These are phyloP conservation scores for Penicillium sp. DNA, from an alignment of 2,329 filamentous ascomycete genomes.

Conservation along the genomic window DNA sequence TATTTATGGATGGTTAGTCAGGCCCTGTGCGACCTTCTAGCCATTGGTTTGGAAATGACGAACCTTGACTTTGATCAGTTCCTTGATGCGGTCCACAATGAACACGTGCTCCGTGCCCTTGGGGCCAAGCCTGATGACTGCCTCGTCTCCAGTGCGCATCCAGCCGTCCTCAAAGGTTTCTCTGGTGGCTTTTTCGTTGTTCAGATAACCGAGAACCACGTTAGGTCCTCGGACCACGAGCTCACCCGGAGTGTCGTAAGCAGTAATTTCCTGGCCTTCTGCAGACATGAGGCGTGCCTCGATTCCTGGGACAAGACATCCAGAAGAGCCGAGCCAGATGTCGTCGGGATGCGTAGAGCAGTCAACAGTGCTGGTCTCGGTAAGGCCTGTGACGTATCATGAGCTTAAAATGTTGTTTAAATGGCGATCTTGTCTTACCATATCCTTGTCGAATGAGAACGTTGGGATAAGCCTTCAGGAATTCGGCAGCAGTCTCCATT, in stretches of 20 bases:
- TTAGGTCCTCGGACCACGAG: constrained; percentile 72
- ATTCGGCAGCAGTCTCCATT: constrained; percentile 63
- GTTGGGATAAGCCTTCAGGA: constrained; percentile 58
- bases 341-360: constrained; percentile 56
- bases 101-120: constrained; percentile 74
- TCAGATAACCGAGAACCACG: constrained; percentile 75
- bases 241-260: constrained; percentile 72
- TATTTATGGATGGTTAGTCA: constrained; percentile 31
- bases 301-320: constrained; percentile 62
- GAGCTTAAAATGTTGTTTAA: not conserved
- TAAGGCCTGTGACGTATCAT: constrained; percentile 55
- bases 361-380: constrained; percentile 70
- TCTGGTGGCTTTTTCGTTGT: constrained; percentile 75
- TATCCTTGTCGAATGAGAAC: constrained; percentile 70
- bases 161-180: constrained; percentile 79
- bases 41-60: constrained; percentile 6
- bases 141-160: constrained; percentile 83
- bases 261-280: constrained; percentile 66
- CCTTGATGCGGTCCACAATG: constrained; percentile 77
- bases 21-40: not conserved
- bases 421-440: constrained; percentile 39
- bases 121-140: constrained; percentile 60
- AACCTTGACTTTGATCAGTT: constrained; percentile 75
- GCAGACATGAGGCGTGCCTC: constrained; percentile 63
- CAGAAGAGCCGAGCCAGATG: constrained; percentile 66